Percentiles rank a stretch among this genome's conserved stretches.
Evolutionary conservation across 192 early-diverging fungal genomes (phyloP).

Genomic region (Rhizophagus sp.): DNA sequence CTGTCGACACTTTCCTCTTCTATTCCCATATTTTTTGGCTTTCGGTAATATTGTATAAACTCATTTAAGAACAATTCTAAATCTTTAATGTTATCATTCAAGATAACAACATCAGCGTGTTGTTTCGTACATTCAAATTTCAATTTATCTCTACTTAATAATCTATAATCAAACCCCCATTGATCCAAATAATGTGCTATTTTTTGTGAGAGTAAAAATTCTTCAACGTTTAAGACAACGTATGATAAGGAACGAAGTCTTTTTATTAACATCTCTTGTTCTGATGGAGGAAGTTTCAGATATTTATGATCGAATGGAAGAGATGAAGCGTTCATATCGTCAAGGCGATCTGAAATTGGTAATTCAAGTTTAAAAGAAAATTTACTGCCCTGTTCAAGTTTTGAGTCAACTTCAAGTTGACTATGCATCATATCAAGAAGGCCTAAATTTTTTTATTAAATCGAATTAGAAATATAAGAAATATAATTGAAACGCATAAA

Average conservation of each 20-base stretch:
- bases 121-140: neutral
- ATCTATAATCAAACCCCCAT: neutral
- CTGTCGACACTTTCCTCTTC: neutral
- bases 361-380: neutral
- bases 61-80: slow-evolving; percentile 2
- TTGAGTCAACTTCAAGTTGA: neutral
- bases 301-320: slow-evolving; percentile 5
- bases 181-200: neutral
- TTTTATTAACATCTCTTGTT: neutral
- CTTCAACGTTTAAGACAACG: neutral
- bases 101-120: neutral
- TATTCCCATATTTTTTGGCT: neutral
- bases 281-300: neutral
- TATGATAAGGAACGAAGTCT: neutral
- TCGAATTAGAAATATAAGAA: neutral
- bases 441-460: neutral
- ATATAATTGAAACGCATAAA: neutral
- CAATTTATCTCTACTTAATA: neutral
- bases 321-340: neutral
- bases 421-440: slow-evolving; percentile 12
- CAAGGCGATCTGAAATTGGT: neutral
- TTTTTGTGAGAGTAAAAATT: neutral
- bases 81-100: slow-evolving; percentile 11
- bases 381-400: neutral
- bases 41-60: neutral